A percentile compares a stretch with the other conserved stretches of the same genome.
These are phyloP conservation scores for Backusella morwellensis DNA, from an alignment of 192 early-diverging fungal genomes.

Conservation along the genomic window DNA sequence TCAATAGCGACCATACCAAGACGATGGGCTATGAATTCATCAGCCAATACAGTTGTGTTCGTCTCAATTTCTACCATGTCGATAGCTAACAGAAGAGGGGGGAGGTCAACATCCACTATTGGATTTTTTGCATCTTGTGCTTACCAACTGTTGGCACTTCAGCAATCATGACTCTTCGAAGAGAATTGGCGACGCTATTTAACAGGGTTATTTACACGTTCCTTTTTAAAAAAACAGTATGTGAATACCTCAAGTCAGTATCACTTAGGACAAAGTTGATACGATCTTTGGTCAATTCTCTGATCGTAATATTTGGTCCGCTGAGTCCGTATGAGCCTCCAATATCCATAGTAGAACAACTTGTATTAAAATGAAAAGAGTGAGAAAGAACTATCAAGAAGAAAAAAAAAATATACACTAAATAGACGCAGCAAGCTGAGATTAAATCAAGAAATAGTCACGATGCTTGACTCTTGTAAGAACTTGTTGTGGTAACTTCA, in stretches of 20 bases:
- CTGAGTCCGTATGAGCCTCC: constrained; percentile 26
- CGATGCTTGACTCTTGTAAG: not conserved
- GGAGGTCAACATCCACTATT: not conserved
- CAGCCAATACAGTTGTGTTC: constrained; percentile 91
- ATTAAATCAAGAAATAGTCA: not conserved
- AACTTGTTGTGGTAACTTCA: no score
- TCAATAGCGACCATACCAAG: constrained; percentile 91
- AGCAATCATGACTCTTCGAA: constrained; percentile 95
- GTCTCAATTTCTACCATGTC: constrained; percentile 94
- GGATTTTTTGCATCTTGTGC: not conserved
- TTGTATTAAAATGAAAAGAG: not conserved
- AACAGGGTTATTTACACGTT: not conserved
- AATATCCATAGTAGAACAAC: constrained; percentile 15
- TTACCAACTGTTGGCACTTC: constrained; percentile 93
- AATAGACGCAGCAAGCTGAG: not conserved
- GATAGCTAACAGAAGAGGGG: constrained; percentile 61
- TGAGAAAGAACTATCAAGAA: not conserved
- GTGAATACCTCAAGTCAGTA: constrained; percentile 71
- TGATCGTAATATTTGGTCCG: constrained; percentile 58
- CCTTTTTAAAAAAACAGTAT: not conserved
- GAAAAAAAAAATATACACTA: not conserved
- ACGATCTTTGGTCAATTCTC: constrained; percentile 51
- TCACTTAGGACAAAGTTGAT: constrained; percentile 86
- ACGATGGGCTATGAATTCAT: constrained; percentile 95
- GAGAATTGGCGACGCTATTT: constrained; percentile 81